Evolutionary conservation across 169 alveolate genomes (phyloP), one percentile per base, ranked within the genome.

Genomic region (Eimeria maxima): DNA sequence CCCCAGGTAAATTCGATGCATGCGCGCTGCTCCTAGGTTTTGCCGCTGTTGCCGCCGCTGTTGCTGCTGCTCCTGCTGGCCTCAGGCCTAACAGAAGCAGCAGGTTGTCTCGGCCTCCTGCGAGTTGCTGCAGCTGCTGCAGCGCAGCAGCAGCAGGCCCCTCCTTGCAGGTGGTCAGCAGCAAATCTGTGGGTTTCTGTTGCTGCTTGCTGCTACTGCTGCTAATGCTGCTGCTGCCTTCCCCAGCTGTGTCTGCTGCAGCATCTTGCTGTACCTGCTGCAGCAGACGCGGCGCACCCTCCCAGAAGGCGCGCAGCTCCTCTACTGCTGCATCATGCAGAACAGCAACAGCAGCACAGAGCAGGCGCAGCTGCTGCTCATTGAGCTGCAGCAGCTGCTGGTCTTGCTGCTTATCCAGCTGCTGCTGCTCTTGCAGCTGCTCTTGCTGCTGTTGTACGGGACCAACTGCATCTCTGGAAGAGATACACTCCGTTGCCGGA

Each of bases 281-380:
- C 55, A 73, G 84, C 84, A 73, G 3, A 73, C 29, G 50, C 13
- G 84, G 84, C 50, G 84, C 84, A 11, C 11, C 45, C 42, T 38
- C 29, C 84, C 84, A 73, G 20, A 73, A 73, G 16, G 27, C 84
- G 18, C 20, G 38, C 50, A 73, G 84, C 50, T 73, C 42, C 47
- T 73, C 84, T 73, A 27, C 84, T 38, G 84, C 84, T 1, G 84
- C 84, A 38, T 73, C 84, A 20, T 73, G 84, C 44, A 73, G 84
- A 44, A 73, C 84, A 2, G 84, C 84, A 73, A 73, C 84, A 38
- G 84, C 27, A 38, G 84, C 84, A 27, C 84, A 73, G 50, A 73
- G 84, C 50, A 73, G 84, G 8, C 84, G 84, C 84, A 73, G 84
- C 84, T 73, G 84, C 84, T 73, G 84, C 84, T 73, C 84, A 42